A percentile compares a stretch with the other conserved stretches of the same genome.
phyloP scores from a whole-genome alignment of 768 basidiomycete species.

The Leccinellum luteum region DNA sequence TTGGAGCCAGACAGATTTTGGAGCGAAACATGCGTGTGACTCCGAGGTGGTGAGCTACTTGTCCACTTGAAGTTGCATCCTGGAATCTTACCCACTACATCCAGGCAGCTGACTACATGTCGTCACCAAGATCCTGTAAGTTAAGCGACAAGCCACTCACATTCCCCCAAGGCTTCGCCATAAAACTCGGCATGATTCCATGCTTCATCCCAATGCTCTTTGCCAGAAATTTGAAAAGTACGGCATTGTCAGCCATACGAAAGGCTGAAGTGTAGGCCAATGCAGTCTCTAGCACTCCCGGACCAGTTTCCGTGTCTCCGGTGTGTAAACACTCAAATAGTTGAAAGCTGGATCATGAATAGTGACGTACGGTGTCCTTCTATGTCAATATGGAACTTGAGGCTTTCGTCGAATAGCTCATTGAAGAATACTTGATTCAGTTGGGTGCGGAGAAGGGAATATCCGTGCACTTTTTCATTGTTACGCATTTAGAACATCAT shows the following conservation, averaged over 20 bases:
- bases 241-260: conserved; percentile 88
- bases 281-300: conserved; percentile 85
- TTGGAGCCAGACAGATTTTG: conserved; percentile 67
- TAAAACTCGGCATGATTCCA: conserved; percentile 91
- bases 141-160: conserved; percentile 42
- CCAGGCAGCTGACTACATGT: conserved; percentile 71
- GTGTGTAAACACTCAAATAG: conserved; percentile 2
- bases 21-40: conserved; percentile 91
- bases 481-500: conserved; percentile 2
- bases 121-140: conserved; percentile 1
- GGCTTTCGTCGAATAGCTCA: conserved; percentile 76
- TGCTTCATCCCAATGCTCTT: conserved; percentile 91
- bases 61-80: conserved; percentile 11
- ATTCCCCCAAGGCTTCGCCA: conserved; percentile 96
- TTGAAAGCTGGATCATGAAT: background rate
- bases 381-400: conserved; percentile 71
- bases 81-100: conserved; percentile 81
- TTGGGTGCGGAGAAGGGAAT: conserved; percentile 88
- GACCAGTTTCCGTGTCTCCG: conserved; percentile 89
- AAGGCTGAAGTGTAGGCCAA: conserved; percentile 77
- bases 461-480: conserved; percentile 80
- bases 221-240: conserved; percentile 87
- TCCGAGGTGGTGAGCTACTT: conserved; percentile 26
- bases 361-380: conserved; percentile 77
- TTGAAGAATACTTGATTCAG: conserved; percentile 88